Evolutionary conservation across 805 yeast genomes (phyloP).

Genomic region (Monosporozyma aquatica): DNA sequence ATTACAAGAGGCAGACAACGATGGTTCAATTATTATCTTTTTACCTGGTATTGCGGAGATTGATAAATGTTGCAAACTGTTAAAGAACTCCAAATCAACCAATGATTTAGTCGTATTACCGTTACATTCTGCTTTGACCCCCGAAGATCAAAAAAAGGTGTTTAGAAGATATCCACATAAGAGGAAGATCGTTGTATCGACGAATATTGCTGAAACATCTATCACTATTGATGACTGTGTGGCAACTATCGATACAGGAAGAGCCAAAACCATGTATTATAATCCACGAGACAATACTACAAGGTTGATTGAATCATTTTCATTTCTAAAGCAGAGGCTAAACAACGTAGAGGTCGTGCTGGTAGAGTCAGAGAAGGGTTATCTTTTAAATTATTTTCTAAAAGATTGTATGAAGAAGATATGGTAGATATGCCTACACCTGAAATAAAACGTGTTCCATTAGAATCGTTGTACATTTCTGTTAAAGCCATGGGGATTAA

Average conservation of each 20-base stretch:
- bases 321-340: constrained; percentile 83
- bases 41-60: constrained; percentile 90
- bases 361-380: constrained; percentile 84
- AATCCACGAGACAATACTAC: constrained; percentile 62
- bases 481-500: constrained; percentile 84
- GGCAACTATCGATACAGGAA: constrained; percentile 81
- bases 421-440: constrained; percentile 77
- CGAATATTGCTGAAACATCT: constrained; percentile 95
- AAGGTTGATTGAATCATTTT: constrained; percentile 65
- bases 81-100: constrained; percentile 12
- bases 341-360: constrained; percentile 95
- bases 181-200: constrained; percentile 78
- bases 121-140: constrained; percentile 77
- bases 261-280: constrained; percentile 69
- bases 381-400: constrained; percentile 74
- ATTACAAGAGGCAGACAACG: constrained; percentile 33
- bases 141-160: constrained; percentile 73
- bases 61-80: constrained; percentile 39
- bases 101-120: constrained; percentile 47
- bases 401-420: constrained; percentile 41
- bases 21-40: constrained; percentile 76
- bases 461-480: constrained; percentile 72
- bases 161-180: constrained; percentile 49
- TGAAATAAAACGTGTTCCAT: constrained; percentile 74
- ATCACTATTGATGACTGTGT: constrained; percentile 94